Evolutionary conservation across 2,329 filamentous ascomycete genomes (phyloP).

Genomic region (Verticillium albo-atrum): DNA sequence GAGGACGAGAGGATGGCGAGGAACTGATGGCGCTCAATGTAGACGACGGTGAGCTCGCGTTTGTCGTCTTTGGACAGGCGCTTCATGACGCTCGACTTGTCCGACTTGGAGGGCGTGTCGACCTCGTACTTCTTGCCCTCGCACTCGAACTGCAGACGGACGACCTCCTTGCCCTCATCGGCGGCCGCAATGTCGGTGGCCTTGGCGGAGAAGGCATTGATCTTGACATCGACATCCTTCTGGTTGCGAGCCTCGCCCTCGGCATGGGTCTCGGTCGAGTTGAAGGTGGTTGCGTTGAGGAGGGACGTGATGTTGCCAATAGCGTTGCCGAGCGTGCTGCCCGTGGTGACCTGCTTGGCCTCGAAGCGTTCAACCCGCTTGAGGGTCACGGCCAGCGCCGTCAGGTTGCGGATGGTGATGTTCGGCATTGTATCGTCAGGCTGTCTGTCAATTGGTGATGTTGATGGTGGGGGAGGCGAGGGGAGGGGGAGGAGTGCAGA

Average conservation of each 20-base stretch:
- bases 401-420: slow-evolving; percentile 79
- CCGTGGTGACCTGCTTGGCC: slow-evolving; percentile 35
- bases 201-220: slow-evolving; percentile 65
- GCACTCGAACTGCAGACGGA: slow-evolving; percentile 71
- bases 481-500: slow-evolving; percentile 4
- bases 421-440: slow-evolving; percentile 34
- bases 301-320: slow-evolving; percentile 37
- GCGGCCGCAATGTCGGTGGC: slow-evolving; percentile 58
- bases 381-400: slow-evolving; percentile 66
- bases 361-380: slow-evolving; percentile 71
- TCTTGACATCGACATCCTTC: slow-evolving; percentile 56
- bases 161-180: slow-evolving; percentile 54
- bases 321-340: slow-evolving; percentile 40
- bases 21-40: slow-evolving; percentile 50
- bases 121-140: slow-evolving; percentile 63
- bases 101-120: slow-evolving; percentile 62
- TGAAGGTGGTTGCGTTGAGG: slow-evolving; percentile 35
- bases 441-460: not conserved
- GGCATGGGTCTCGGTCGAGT: slow-evolving; percentile 25
- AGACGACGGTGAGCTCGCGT: slow-evolving; percentile 63
- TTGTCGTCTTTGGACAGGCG: slow-evolving; percentile 45
- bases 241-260: slow-evolving; percentile 58
- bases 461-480: slow-evolving; percentile 4
- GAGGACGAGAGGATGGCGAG: slow-evolving; percentile 67
- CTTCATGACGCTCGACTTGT: slow-evolving; percentile 56